Evolutionary conservation across 1,284 basidiomycete genomes (phyloP).

Genomic region (Ceratobasidium sp.): DNA sequence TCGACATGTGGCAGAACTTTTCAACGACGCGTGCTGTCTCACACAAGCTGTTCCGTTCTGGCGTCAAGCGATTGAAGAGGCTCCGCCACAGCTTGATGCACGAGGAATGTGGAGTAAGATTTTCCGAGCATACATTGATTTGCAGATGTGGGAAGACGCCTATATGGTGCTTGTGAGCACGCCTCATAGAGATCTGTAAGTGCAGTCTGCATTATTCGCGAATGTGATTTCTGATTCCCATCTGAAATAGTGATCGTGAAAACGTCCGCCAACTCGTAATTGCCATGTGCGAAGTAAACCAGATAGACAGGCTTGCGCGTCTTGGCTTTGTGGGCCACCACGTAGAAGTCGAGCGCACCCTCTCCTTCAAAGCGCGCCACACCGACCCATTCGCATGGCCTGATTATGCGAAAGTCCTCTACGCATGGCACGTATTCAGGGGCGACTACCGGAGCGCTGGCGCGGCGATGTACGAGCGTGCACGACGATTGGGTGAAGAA

Average conservation of each 20-base stretch:
- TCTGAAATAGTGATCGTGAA: conserved; percentile 75
- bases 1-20: conserved; percentile 76
- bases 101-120: conserved; percentile 79
- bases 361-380: conserved; percentile 95
- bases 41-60: conserved; percentile 78
- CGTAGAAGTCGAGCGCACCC: conserved; percentile 87
- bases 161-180: conserved; percentile 79
- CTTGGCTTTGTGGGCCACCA: conserved; percentile 89
- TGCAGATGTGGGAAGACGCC: conserved; percentile 84
- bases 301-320: conserved; percentile 79
- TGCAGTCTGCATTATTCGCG: conserved; percentile 47
- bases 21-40: conserved; percentile 67
- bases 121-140: conserved; percentile 78
- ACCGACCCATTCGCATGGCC: conserved; percentile 87
- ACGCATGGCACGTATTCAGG: conserved; percentile 89
- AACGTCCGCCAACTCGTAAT: conserved; percentile 83
- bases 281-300: conserved; percentile 91
- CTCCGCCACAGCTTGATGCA: conserved; percentile 64
- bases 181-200: conserved; percentile 81
- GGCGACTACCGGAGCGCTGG: conserved; percentile 91
- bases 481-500: conserved; percentile 75
- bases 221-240: neutral
- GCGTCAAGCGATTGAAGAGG: conserved; percentile 77
- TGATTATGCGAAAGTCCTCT: conserved; percentile 92
- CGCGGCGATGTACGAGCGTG: conserved; percentile 93